Evolutionary conservation across 2,329 filamentous ascomycete species (phyloP).

Genomic region (Verticillium nonalfalfae): DNA sequence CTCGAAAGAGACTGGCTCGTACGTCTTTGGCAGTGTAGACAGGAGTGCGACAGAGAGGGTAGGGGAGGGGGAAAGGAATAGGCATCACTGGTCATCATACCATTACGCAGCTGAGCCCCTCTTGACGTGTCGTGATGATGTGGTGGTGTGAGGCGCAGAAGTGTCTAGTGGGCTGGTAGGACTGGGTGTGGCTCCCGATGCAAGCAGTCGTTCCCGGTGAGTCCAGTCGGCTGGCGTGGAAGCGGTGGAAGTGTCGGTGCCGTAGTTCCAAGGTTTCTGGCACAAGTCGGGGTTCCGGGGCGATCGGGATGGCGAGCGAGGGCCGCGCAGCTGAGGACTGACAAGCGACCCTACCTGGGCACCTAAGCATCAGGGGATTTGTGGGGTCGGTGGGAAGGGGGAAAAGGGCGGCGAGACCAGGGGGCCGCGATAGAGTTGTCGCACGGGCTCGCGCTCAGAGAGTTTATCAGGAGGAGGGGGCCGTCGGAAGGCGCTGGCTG

Average conservation of each 20-base stretch:
- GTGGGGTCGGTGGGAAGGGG: neutral
- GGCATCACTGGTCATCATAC: slow-evolving; percentile 5
- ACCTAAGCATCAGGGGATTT: neutral
- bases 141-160: neutral
- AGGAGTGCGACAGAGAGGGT: neutral
- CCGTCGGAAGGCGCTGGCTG: neutral
- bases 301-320: neutral
- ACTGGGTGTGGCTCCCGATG: too few species aligned
- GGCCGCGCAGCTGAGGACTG: too few species aligned
- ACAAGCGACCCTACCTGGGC: too few species aligned
- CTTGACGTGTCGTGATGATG: neutral
- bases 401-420: neutral
- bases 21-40: slow-evolving; percentile 10
- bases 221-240: neutral
- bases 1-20: slow-evolving; percentile 11
- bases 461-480: neutral
- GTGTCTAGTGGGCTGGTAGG: neutral
- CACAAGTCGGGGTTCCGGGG: neutral
- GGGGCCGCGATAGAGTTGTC: neutral
- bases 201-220: neutral
- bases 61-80: neutral
- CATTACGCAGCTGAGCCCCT: neutral
- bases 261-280: too few species aligned
- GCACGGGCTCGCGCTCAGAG: neutral
- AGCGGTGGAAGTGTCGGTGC: too few species aligned